Percentiles rank a stretch among this genome's conserved stretches.
These are phyloP conservation scores for Didymella lethalis DNA, from an alignment of 2,329 filamentous ascomycete species.

Conservation along the genomic window DNA sequence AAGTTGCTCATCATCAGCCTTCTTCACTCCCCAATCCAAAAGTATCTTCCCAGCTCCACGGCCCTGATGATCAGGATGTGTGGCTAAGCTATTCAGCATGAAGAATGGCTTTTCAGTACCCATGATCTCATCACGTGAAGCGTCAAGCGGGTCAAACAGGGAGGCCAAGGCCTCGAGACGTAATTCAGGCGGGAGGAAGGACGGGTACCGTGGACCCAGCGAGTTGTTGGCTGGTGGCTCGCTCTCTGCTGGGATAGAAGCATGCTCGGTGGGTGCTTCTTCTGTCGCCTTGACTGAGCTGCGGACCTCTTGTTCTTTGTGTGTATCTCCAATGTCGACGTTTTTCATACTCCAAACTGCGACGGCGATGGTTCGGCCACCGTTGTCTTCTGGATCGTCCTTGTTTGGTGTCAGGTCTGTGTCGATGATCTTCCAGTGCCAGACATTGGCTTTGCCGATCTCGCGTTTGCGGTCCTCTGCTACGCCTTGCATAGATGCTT, in stretches of 20 bases:
- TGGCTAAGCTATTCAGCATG: conserved; percentile 44
- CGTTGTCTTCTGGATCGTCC: conserved; percentile 35
- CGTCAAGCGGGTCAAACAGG: conserved; percentile 34
- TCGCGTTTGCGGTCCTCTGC: conserved; percentile 36
- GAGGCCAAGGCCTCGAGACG: conserved; percentile 39
- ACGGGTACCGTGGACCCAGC: conserved; percentile 53
- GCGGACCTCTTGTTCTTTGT: not conserved
- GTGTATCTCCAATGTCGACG: not conserved
- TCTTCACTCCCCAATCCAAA: conserved; percentile 51
- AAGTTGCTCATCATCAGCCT: conserved; percentile 52
- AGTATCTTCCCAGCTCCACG: conserved; percentile 51
- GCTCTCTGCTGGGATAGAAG: conserved; percentile 10
- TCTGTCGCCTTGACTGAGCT: not conserved
- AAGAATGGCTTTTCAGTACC: conserved; percentile 31
- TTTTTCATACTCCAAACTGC: conserved; percentile 41
- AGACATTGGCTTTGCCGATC: conserved; percentile 33
- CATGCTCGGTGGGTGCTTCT: conserved; percentile 2
- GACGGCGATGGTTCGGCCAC: conserved; percentile 39
- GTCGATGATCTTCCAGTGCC: conserved; percentile 47
- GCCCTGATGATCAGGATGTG: conserved; percentile 52
- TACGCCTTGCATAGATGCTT: conserved; percentile 35
- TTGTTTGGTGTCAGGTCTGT: conserved; percentile 33
- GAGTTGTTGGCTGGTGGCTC: not conserved
- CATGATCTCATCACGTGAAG: conserved; percentile 39
- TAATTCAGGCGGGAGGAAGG: conserved; percentile 78